phyloP scores from a whole-genome alignment of 192 early-diverging fungal species.

The Coemansia asiatica region DNA sequence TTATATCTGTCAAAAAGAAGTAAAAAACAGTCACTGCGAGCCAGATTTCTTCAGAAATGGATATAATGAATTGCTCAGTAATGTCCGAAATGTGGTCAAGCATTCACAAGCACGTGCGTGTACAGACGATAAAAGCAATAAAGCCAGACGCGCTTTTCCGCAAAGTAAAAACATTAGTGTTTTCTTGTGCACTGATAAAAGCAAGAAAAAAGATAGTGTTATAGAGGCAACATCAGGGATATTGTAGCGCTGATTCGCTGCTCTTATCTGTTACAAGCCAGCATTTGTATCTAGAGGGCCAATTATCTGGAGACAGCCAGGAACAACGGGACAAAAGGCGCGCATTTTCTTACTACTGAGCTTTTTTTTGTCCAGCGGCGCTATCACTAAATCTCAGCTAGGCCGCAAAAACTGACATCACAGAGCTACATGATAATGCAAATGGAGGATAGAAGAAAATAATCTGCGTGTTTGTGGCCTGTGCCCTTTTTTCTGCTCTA shows the following conservation, averaged over 20 bases:
- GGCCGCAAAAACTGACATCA: background rate
- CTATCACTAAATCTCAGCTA: background rate
- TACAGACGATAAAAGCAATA: background rate
- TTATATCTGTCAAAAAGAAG: background rate
- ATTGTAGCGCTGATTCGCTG: background rate
- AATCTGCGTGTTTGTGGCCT: background rate
- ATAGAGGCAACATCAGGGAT: background rate
- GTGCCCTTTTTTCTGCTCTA: background rate
- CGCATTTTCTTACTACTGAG: background rate
- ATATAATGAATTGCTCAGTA: background rate
- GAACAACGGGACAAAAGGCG: background rate
- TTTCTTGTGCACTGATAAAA: background rate
- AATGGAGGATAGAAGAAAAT: background rate
- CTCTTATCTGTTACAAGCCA: background rate
- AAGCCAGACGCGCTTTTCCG: background rate
- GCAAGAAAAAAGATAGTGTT: background rate
- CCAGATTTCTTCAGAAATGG: background rate
- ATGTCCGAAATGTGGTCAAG: too few relatives aligned
- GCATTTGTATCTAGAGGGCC: background rate
- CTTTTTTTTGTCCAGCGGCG: background rate
- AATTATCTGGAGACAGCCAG: background rate
- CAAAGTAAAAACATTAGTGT: background rate
- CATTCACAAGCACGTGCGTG: background rate
- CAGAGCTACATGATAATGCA: background rate
- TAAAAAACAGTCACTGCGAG: background rate